Conservation (phyloP, 306 rosid genomes). For the Citrullus amarus region DNA sequence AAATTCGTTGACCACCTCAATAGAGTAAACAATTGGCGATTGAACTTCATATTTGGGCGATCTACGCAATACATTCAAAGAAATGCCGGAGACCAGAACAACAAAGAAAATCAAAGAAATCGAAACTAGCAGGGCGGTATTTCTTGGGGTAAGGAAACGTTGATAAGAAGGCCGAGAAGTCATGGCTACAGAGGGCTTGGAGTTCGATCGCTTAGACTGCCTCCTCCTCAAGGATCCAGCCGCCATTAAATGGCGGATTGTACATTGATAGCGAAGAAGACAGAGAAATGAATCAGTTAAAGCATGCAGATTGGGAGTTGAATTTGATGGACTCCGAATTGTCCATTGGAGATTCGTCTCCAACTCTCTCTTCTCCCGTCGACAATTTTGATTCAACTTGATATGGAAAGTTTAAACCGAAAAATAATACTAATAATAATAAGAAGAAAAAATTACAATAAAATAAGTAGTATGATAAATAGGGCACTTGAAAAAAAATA, state of each 20-base stretch:
- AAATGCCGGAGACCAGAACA: conserved; percentile 28
- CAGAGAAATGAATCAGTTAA: not conserved
- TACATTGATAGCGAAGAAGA: not conserved
- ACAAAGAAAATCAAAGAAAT: conserved; percentile 18
- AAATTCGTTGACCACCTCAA: conserved; percentile 62
- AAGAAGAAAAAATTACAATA: no score
- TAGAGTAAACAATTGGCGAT: conserved; percentile 18
- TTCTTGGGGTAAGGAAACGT: conserved; percentile 2
- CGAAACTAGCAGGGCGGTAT: conserved; percentile 18
- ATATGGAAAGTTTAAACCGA: not conserved
- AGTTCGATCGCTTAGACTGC: conserved; percentile 19
- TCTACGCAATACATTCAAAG: conserved; percentile 24
- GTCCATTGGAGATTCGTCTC: not conserved
- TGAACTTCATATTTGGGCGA: not conserved
- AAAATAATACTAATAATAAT: no score
- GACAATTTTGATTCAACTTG: not conserved
- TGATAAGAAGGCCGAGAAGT: conserved; percentile 21
- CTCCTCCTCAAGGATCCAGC: conserved; percentile 40
- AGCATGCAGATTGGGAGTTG: not conserved
- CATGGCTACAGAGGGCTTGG: conserved; percentile 27
- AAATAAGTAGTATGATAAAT: no score
- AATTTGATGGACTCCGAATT: not conserved
- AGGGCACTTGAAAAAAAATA: no score
- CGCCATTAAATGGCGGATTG: conserved; percentile 26
- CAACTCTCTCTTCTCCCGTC: not conserved